These are phyloP conservation scores for Suhomyces sp. DNA, from an alignment of 805 yeast species.

Conservation along the genomic window DNA sequence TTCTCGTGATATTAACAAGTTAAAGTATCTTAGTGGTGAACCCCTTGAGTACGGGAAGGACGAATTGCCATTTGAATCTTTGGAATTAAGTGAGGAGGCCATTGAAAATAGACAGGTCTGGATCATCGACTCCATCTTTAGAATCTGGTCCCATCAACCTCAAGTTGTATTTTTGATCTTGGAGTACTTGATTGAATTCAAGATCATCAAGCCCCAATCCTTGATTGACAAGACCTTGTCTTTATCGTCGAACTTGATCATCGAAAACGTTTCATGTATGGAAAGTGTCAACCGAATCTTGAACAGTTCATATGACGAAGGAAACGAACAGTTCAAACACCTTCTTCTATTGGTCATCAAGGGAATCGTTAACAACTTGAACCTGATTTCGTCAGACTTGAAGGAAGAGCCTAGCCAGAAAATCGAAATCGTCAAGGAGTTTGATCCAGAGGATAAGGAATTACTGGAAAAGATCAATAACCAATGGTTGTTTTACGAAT, in stretches of 20 bases:
- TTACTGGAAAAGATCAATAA: constrained; percentile 26
- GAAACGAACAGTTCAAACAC: constrained; percentile 14
- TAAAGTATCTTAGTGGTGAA: constrained; percentile 36
- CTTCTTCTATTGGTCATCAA: constrained; percentile 20
- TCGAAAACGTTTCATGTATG: constrained; percentile 43
- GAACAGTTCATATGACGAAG: constrained; percentile 11
- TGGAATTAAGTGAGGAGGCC: constrained; percentile 22
- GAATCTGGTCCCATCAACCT: constrained; percentile 46
- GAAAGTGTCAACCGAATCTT: constrained; percentile 39
- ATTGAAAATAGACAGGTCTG: constrained; percentile 29
- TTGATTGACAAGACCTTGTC: constrained; percentile 28
- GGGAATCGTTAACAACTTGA: constrained; percentile 30
- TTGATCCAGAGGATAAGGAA: constrained; percentile 23
- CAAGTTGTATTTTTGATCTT: constrained; percentile 43
- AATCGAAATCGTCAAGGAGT: constrained; percentile 25
- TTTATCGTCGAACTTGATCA: constrained; percentile 29
- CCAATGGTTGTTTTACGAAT: constrained; percentile 44
- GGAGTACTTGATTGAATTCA: constrained; percentile 41
- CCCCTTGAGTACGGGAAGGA: constrained; percentile 28
- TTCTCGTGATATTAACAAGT: constrained; percentile 38
- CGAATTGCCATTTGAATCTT: constrained; percentile 31
- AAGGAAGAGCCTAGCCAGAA: constrained; percentile 14
- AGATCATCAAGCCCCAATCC: constrained; percentile 27
- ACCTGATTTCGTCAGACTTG: constrained; percentile 18
- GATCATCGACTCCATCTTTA: constrained; percentile 38